phyloP scores from a whole-genome alignment of 2,329 filamentous ascomycete genomes.

The Davidsoniella virescens region DNA sequence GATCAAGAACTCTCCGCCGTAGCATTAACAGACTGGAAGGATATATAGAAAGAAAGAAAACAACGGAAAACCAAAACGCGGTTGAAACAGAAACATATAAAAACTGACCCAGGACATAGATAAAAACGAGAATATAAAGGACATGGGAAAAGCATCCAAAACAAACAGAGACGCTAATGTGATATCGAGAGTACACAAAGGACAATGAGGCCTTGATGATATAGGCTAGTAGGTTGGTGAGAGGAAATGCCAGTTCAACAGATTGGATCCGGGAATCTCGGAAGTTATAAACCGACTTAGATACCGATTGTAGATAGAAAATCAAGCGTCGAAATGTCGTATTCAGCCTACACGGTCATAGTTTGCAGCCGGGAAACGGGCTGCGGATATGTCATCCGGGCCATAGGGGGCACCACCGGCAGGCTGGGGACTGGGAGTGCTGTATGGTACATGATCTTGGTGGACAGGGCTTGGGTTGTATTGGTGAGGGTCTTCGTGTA shows the following conservation, averaged over 20 bases:
- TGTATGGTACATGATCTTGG: conserved; percentile 2
- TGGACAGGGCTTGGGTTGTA: conserved; percentile 1
- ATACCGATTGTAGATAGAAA: background rate
- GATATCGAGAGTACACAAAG: conserved; percentile 1
- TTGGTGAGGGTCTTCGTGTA: conserved; percentile 5
- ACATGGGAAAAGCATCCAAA: background rate
- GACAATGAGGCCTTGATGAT: too few relatives aligned
- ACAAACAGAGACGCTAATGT: background rate
- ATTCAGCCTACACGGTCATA: conserved; percentile 29
- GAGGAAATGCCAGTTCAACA: too few relatives aligned
- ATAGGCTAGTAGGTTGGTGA: background rate
- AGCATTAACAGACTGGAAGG: background rate
- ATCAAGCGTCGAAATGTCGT: background rate
- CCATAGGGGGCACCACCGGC: conserved; percentile 8
- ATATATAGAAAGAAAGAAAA: background rate
- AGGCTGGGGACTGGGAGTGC: background rate
- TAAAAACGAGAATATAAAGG: background rate
- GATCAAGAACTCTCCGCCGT: background rate
- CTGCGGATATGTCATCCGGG: conserved; percentile 11
- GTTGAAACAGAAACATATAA: background rate
- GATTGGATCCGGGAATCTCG: background rate
- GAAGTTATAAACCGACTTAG: background rate
- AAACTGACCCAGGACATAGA: background rate
- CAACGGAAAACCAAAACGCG: background rate
- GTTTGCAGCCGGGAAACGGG: conserved; percentile 35